Percentiles rank a stretch among this genome's conserved stretches.
phyloP scores from a whole-genome alignment of 2,329 filamentous ascomycete genomes.

The Aspergillus felis region DNA sequence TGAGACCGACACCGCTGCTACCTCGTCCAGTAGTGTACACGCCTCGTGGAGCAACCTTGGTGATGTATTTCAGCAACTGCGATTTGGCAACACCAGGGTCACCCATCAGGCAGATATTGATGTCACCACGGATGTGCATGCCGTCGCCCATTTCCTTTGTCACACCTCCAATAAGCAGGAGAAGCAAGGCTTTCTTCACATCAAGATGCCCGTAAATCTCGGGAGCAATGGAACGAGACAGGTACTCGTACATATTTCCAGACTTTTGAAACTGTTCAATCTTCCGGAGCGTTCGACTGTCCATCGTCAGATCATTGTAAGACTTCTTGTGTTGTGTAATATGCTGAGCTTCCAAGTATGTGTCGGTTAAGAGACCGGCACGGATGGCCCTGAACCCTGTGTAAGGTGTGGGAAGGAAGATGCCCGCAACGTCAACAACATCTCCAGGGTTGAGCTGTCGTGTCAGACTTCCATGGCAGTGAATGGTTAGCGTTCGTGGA shows the following conservation, averaged over 20 bases:
- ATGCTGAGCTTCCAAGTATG: constrained; percentile 91
- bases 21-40: constrained; percentile 80
- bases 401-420: constrained; percentile 95
- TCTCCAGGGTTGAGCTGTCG: constrained; percentile 89
- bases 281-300: constrained; percentile 71
- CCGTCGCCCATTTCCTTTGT: constrained; percentile 96
- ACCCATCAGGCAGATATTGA: constrained; percentile 98
- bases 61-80: constrained; percentile 95
- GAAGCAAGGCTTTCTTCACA: constrained; percentile 95
- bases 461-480: constrained; percentile 83
- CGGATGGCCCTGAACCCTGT: constrained; percentile 98
- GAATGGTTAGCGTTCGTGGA: constrained; percentile 80
- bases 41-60: constrained; percentile 91
- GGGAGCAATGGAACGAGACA: constrained; percentile 92
- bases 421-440: constrained; percentile 86
- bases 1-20: constrained; percentile 76
- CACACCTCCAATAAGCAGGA: constrained; percentile 92
- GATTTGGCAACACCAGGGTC: constrained; percentile 99
- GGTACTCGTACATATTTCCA: constrained; percentile 91
- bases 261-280: constrained; percentile 82
- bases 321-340: constrained; percentile 97
- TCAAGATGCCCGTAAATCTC: constrained; percentile 96
- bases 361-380: constrained; percentile 93
- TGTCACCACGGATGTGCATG: constrained; percentile 98
- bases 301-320: constrained; percentile 86